Evolutionary conservation across 2,329 filamentous ascomycete species (phyloP).

Genomic region (Penicillium hesseltinei): DNA sequence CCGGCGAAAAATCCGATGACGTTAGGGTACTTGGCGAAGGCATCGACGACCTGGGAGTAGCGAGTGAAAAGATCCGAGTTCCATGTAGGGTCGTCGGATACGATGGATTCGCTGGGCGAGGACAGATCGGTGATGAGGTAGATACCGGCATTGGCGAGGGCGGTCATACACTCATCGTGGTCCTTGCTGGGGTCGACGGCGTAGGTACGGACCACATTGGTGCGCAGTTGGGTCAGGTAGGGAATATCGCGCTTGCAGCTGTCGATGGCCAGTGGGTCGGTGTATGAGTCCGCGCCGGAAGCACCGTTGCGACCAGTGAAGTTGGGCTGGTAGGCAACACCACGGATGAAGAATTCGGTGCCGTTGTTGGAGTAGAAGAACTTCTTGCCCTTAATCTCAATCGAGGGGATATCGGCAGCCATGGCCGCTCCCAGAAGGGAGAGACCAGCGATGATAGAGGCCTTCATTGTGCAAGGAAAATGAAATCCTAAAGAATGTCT

Average conservation of each 20-base stretch:
- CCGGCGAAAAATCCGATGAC: constrained; percentile 96
- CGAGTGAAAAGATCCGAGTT: constrained; percentile 72
- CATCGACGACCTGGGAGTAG: constrained; percentile 82
- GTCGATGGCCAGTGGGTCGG: constrained; percentile 71
- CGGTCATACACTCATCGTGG: constrained; percentile 80
- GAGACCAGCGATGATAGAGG: constrained; percentile 51
- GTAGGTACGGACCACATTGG: constrained; percentile 94
- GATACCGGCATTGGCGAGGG: constrained; percentile 81
- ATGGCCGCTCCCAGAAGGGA: constrained; percentile 51
- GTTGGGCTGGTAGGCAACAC: constrained; percentile 88
- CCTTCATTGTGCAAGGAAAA: constrained; percentile 51
- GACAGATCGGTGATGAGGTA: constrained; percentile 92
- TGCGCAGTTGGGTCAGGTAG: constrained; percentile 71
- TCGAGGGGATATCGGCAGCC: constrained; percentile 55
- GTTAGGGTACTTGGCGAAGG: constrained; percentile 79
- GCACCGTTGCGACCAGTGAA: constrained; percentile 53
- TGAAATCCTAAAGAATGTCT: constrained; percentile 14
- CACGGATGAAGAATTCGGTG: constrained; percentile 78
- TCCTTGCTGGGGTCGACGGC: constrained; percentile 77
- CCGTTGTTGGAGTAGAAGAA: constrained; percentile 87
- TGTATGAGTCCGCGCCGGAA: constrained; percentile 55
- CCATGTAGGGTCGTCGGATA: constrained; percentile 77
- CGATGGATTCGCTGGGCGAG: constrained; percentile 78
- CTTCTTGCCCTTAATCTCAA: constrained; percentile 71
- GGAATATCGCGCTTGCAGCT: constrained; percentile 83